phyloP scores from a whole-genome alignment of 2,329 filamentous ascomycete genomes.

The Zarea fungicola region DNA sequence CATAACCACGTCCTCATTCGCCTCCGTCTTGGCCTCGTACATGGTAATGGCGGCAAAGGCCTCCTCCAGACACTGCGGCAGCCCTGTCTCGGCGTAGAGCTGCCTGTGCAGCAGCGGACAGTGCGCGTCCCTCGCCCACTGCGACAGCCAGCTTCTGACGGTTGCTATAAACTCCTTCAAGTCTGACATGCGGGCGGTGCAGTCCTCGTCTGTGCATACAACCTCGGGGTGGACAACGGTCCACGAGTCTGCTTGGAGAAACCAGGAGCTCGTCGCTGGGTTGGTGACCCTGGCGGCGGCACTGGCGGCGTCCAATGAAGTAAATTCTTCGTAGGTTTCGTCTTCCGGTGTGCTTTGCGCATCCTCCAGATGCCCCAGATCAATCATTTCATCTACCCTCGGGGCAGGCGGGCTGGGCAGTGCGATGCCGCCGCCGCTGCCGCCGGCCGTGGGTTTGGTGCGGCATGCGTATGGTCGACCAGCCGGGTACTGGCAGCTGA shows the following conservation, averaged over 20 bases:
- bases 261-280: too few species aligned
- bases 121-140: slow-evolving; percentile 22
- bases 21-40: slow-evolving; percentile 22
- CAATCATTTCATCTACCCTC: background rate
- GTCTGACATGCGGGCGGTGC: background rate
- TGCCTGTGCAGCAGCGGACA: slow-evolving; percentile 24
- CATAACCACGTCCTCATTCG: slow-evolving; percentile 21
- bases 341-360: too few species aligned
- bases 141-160: slow-evolving; percentile 19
- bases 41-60: slow-evolving; percentile 23
- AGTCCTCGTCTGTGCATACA: background rate
- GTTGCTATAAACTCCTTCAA: slow-evolving; percentile 24
- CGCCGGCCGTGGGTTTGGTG: background rate
- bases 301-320: too few species aligned
- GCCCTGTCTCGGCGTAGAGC: slow-evolving; percentile 20
- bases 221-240: background rate
- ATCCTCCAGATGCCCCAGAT: too few species aligned
- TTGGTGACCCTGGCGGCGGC: too few species aligned
- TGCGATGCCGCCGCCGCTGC: too few species aligned
- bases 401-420: background rate
- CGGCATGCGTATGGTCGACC: slow-evolving; percentile 12
- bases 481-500: slow-evolving; percentile 21
- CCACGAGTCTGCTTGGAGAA: too few species aligned
- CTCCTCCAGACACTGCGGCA: slow-evolving; percentile 23
- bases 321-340: too few species aligned